Percentiles rank a stretch among this genome's conserved stretches.
These are phyloP conservation scores for Pichia exigua DNA, from an alignment of 805 yeast species.

Conservation along the genomic window DNA sequence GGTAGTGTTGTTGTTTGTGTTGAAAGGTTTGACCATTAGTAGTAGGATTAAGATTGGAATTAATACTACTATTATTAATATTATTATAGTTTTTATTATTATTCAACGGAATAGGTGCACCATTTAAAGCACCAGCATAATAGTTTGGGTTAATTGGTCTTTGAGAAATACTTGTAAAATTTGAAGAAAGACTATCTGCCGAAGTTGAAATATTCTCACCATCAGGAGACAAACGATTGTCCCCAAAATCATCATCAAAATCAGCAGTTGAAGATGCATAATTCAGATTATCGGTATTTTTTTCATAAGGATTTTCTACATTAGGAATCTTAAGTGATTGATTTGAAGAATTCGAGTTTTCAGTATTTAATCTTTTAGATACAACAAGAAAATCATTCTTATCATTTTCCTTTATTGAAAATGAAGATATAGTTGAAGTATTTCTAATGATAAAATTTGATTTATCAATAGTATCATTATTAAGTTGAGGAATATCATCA, in stretches of 20 bases:
- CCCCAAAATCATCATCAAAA: not conserved
- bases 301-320: slow-evolving; percentile 8
- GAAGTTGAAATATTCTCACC: not conserved
- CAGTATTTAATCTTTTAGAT: slow-evolving; percentile 1
- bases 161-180: slow-evolving; percentile 74
- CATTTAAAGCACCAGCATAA: slow-evolving; percentile 27
- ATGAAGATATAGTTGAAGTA: slow-evolving; percentile 1
- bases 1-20: slow-evolving; percentile 13
- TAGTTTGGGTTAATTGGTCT: slow-evolving; percentile 61
- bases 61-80: not conserved
- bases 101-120: not conserved
- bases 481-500: not conserved
- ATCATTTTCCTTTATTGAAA: not conserved
- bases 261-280: not conserved
- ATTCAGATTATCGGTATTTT: not conserved
- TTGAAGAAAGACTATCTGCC: slow-evolving; percentile 32
- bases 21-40: not conserved
- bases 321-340: slow-evolving; percentile 8
- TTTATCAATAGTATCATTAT: not conserved
- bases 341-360: not conserved
- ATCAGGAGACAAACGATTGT: not conserved
- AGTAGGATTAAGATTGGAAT: not conserved
- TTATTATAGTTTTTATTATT: not conserved
- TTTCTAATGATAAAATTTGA: not conserved
- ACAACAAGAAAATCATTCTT: not conserved